Evolutionary conservation across 768 basidiomycete species (phyloP), one percentile per base, ranked within the genome.

Genomic region (Pleurotus sapidus): DNA sequence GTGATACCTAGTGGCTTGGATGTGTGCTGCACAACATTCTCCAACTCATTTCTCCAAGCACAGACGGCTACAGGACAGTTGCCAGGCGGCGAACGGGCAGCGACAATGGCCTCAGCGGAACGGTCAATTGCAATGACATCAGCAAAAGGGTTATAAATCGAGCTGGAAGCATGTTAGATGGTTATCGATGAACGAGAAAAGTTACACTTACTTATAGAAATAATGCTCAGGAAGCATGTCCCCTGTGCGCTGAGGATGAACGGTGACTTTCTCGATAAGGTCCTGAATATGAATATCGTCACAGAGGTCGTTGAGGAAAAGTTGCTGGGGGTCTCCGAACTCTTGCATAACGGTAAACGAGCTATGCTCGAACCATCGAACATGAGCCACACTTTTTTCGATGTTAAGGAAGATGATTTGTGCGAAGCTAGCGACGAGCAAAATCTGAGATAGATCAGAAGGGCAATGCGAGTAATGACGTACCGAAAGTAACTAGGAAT

Each of bases 331-430:
- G 56, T 87, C 71, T 0, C 79, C 80, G 12, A 91, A 68, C 58
- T 90, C 84, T 25, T 77, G 72, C 24, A 91, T 65, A n/a, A 82
- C 66, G 0, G 84, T 87, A 55, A 81, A 78, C 0, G 82, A 80
- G 0, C 84, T 81, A 63, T 93, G 91, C 54, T 88, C 80, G 25
- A 88, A 81, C 89, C 89, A 93, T 34, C 84, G 88, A 8, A 89
- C 69, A 67, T 93, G 91, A 0, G 81, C 79, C 1, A 57, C 68
- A 54, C 76, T 69, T 4, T 70, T 58, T 14, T 74, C 68, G 34
- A 73, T 70, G 14, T 77, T 67, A 56, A 91, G 78, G 50, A 75
- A 80, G 0, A 85, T 65, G 23, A 93, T 84, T 62, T 76, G 77
- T 0, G 77, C 89, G 68, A 92, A 91, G 89, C 89, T 91, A 61